Base-by-base conservation (phyloP, 306 rosid species). In the Rosa persica region DNA sequence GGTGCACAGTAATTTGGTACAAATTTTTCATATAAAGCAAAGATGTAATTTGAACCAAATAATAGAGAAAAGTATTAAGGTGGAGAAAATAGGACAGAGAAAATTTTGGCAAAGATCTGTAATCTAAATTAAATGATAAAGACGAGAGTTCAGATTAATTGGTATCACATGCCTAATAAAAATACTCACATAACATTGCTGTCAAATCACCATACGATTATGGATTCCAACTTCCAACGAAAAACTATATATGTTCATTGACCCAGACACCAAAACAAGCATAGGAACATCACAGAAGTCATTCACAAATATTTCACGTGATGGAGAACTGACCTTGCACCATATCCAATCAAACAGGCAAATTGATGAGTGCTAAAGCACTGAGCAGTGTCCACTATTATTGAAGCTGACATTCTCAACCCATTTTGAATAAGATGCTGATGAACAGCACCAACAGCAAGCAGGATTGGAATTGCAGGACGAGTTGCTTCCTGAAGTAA, bases 291-390 rank as follows among this genome's bases (percentile, higher is more conserved):
- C 12, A 13, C 46, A 47, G 8, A 40, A 70, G n/a, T 57, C 58
- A 36, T 58, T 27, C 22, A 78, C 57, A 72, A 60, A 81, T 34
- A 67, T 55, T 73, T 75, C 49, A 40, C 61, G n/a, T 16, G n/a
- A 77, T 54, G 70, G 68, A 71, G 42, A 76, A 86, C 79, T 75
- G 81, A 95, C 99, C 99, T 95, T 80, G 99, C 99, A 85, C 99
- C 99, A 84, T 91, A 95, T 92, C 99, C 99, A 81, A 95, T 88
- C 87, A 95, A 89, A 82, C 98, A 95, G 78, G 99, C 98, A 86
- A 92, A 95, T 55, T 95, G 99, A 88, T 95, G 99, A 72, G 99
- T 95, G 85, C 99, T 95, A 85, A 95, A 95, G 89, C 98, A 95
- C 85, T 95, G 99, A 81, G 99, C 93, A 77, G 99, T 92, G 67